A percentile compares a stretch with the other conserved stretches of the same genome.
phyloP scores from a whole-genome alignment of 345 rosid genomes.

The Rubroshorea leprosula region DNA sequence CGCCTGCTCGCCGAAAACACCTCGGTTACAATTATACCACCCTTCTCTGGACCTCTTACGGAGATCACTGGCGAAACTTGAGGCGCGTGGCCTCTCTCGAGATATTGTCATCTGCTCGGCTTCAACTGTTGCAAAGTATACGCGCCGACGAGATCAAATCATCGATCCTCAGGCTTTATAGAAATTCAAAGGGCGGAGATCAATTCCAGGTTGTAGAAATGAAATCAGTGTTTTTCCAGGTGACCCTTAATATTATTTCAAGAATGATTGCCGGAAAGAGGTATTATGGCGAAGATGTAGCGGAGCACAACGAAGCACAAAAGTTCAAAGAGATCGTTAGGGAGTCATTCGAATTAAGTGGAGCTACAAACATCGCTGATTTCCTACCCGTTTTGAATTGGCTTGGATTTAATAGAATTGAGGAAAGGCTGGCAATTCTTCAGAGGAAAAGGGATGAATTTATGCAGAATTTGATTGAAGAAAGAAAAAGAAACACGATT shows the following conservation, averaged over 20 bases:
- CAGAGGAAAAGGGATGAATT: slow-evolving; percentile 20
- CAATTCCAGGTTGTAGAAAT: slow-evolving; percentile 17
- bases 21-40: slow-evolving; percentile 23
- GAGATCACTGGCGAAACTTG: slow-evolving; percentile 31
- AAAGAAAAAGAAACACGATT: slow-evolving; percentile 13
- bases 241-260: slow-evolving; percentile 34
- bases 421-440: slow-evolving; percentile 11
- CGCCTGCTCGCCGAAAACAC: slow-evolving; percentile 13
- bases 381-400: slow-evolving; percentile 34
- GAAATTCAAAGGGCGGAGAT: too few species aligned
- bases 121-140: slow-evolving; percentile 12
- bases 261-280: slow-evolving; percentile 48
- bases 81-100: slow-evolving; percentile 19
- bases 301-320: slow-evolving; percentile 26
- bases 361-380: slow-evolving; percentile 29
- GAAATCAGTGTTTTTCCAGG: slow-evolving; percentile 23
- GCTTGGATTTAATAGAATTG: slow-evolving; percentile 18
- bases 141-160: slow-evolving; percentile 24
- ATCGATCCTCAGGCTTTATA: too few species aligned
- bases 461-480: slow-evolving; percentile 36
- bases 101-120: slow-evolving; percentile 20
- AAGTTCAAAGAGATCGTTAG: slow-evolving; percentile 27
- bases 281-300: slow-evolving; percentile 28
- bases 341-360: slow-evolving; percentile 26
- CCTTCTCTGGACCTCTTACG: slow-evolving; percentile 21